These are phyloP conservation scores for Colletotrichum sp. DNA, from an alignment of 2,329 filamentous ascomycete species.

Conservation along the genomic window DNA sequence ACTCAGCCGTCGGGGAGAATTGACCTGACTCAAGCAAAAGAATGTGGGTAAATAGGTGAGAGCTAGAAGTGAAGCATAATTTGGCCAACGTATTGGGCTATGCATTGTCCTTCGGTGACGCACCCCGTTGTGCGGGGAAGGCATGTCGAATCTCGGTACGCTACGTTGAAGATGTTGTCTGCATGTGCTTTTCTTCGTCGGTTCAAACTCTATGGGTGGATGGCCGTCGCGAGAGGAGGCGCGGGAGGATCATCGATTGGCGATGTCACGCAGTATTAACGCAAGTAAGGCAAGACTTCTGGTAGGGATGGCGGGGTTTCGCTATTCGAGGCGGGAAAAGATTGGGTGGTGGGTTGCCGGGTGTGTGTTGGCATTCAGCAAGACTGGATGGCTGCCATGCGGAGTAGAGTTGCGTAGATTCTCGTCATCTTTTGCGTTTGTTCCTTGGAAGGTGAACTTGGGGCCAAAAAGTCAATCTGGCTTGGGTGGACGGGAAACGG, in stretches of 20 bases:
- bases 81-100: not conserved
- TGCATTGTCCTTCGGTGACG: not conserved
- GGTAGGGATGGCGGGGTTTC: not conserved
- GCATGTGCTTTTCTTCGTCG: conserved; percentile 5
- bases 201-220: not conserved
- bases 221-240: not conserved
- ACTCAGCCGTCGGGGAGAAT: not conserved
- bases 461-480: not conserved
- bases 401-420: not conserved
- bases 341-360: not conserved
- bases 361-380: not conserved
- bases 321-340: not conserved
- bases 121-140: not conserved
- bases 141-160: conserved; percentile 6
- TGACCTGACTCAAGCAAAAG: not conserved
- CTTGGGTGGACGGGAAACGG: not conserved
- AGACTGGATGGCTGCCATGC: not conserved
- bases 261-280: not conserved
- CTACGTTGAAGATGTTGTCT: not conserved
- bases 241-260: not conserved
- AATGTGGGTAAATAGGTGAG: not conserved
- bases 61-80: not conserved
- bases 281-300: not conserved
- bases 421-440: not conserved
- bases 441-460: not conserved